Evolutionary conservation across 805 yeast genomes (phyloP).

Genomic region (Nakazawaea anatomiae): DNA sequence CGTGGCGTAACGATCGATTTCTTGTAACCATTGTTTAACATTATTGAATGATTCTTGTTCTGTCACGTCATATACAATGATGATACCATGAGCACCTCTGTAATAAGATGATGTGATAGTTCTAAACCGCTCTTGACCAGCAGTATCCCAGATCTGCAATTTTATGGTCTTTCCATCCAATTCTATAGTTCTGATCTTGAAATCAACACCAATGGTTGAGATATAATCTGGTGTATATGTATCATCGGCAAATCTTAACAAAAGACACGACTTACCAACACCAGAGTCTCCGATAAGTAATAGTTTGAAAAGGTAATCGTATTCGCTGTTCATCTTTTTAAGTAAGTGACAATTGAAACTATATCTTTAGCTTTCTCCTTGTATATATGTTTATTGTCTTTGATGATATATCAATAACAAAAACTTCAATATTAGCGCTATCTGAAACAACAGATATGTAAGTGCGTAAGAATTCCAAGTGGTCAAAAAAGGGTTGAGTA

Average conservation of each 20-base stretch:
- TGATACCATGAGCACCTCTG: constrained; percentile 98
- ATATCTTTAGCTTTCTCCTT: no score
- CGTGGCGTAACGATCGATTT: constrained; percentile 96
- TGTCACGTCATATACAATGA: constrained; percentile 95
- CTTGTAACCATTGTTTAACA: constrained; percentile 98
- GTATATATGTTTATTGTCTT: no score
- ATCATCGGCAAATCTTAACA: constrained; percentile 94
- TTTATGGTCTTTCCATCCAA: constrained; percentile 96
- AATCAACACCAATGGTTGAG: constrained; percentile 97
- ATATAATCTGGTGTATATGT: constrained; percentile 96
- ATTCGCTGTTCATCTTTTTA: constrained; percentile 72
- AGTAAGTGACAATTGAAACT: no score
- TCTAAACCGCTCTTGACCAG: constrained; percentile 97
- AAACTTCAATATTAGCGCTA: no score
- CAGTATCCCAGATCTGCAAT: constrained; percentile 99
- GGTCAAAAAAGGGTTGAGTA: no score
- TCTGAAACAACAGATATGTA: no score
- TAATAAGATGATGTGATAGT: constrained; percentile 96
- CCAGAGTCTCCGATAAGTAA: constrained; percentile 97
- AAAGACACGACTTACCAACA: constrained; percentile 94
- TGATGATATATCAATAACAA: no score
- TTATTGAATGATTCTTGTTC: constrained; percentile 95
- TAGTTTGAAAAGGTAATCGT: constrained; percentile 95
- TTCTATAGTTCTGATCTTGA: constrained; percentile 83
- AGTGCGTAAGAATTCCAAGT: no score